Conservation (phyloP, 1,284 basidiomycete genomes). For the Tilletia caries region DNA sequence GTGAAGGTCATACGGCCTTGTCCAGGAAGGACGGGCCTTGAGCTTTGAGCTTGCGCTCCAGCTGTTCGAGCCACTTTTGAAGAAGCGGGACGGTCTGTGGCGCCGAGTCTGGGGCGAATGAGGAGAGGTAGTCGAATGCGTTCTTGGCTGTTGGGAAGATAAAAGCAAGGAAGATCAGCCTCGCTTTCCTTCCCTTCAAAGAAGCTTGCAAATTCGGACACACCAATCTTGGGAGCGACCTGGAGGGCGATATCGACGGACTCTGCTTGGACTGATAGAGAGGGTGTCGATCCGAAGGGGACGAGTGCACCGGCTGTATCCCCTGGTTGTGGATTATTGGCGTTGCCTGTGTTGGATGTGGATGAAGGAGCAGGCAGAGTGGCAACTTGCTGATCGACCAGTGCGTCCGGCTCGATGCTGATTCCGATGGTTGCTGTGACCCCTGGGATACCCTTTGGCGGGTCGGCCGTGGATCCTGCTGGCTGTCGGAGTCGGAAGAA, state of each 20-base stretch:
- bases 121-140: conserved; percentile 45
- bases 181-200: neutral
- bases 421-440: conserved; percentile 44
- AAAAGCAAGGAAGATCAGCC: neutral
- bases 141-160: conserved; percentile 34
- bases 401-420: conserved; percentile 38
- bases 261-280: neutral
- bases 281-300: conserved; percentile 9
- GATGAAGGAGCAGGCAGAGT: conserved; percentile 16
- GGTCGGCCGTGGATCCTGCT: neutral
- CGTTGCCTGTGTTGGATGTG: conserved; percentile 3
- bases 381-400: conserved; percentile 30
- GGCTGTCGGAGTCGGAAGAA: conserved; percentile 40
- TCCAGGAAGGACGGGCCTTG: conserved; percentile 43
- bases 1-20: conserved; percentile 21
- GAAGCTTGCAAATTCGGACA: conserved; percentile 7
- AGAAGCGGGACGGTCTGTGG: conserved; percentile 49
- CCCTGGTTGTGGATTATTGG: conserved; percentile 7
- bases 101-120: conserved; percentile 49
- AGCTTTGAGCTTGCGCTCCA: conserved; percentile 44
- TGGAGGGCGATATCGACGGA: conserved; percentile 21
- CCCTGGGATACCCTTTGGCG: conserved; percentile 4
- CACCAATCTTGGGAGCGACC: conserved; percentile 44
- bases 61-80: conserved; percentile 51
- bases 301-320: conserved; percentile 10